phyloP scores from a whole-genome alignment of 495 filamentous ascomycete genomes.

The Penicillium angulare region DNA sequence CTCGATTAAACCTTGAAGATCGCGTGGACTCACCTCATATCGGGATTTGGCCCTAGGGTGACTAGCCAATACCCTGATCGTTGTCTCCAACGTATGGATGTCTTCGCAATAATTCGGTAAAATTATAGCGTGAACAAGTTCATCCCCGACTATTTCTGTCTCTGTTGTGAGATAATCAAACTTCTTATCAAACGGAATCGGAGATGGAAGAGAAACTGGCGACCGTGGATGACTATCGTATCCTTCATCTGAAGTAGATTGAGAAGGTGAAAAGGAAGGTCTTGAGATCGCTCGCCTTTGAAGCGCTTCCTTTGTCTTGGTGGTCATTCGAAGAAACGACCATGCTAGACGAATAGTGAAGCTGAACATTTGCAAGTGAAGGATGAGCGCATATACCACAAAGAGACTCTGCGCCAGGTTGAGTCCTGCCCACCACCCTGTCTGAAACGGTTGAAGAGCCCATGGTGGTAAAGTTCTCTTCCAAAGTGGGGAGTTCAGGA shows the following conservation, averaged over 20 bases:
- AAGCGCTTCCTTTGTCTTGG: conserved; percentile 20
- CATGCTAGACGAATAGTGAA: conserved; percentile 34
- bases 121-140: conserved; percentile 61
- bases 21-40: conserved; percentile 57
- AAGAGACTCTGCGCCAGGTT: conserved; percentile 30
- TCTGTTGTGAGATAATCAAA: not conserved
- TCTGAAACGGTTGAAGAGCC: conserved; percentile 3
- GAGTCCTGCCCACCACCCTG: conserved; percentile 16
- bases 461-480: conserved; percentile 11
- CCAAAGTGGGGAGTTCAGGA: conserved; percentile 17
- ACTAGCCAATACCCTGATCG: conserved; percentile 61
- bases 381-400: conserved; percentile 27
- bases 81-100: conserved; percentile 60
- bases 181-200: conserved; percentile 11
- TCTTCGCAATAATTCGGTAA: conserved; percentile 72
- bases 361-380: conserved; percentile 29
- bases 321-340: conserved; percentile 23
- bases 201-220: conserved; percentile 5
- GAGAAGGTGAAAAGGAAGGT: not conserved
- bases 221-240: conserved; percentile 10
- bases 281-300: conserved; percentile 15
- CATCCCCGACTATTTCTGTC: conserved; percentile 16
- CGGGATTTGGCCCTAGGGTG: conserved; percentile 59
- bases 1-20: too few relatives aligned
- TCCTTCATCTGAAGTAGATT: conserved; percentile 1